Conservation (phyloP, 192 early-diverging fungal genomes). For the Entomortierella parvispora region DNA sequence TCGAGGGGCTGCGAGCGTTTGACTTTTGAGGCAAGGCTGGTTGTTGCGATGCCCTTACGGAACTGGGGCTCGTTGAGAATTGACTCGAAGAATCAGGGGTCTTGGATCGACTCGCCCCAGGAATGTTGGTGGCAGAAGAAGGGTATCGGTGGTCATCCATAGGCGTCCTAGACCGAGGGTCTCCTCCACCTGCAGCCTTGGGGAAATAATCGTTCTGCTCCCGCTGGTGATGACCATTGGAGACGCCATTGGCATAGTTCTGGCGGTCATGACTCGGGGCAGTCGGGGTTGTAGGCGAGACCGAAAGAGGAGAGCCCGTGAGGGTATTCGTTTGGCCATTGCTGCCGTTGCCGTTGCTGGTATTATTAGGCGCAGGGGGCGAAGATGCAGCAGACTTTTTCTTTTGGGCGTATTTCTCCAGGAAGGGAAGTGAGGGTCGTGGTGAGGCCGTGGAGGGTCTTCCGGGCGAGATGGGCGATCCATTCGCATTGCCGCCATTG, state of each 20-base stretch:
- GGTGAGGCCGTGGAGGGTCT: constrained; percentile 35
- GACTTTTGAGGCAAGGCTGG: constrained; percentile 46
- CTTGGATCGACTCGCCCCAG: constrained; percentile 38
- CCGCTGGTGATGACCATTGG: constrained; percentile 35
- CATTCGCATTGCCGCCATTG: constrained; percentile 11
- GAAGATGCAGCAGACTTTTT: constrained; percentile 30
- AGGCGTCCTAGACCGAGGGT: constrained; percentile 14
- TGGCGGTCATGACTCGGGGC: constrained; percentile 45
- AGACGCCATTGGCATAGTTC: constrained; percentile 24
- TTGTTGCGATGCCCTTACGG: constrained; percentile 25
- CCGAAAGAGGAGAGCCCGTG: constrained; percentile 49
- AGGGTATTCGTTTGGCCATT: constrained; percentile 19
- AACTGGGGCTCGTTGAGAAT: constrained; percentile 32
- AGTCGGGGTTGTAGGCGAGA: constrained; percentile 54
- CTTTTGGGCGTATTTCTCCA: constrained; percentile 57
- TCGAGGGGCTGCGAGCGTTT: constrained; percentile 46
- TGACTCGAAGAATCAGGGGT: constrained; percentile 31
- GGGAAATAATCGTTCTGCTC: constrained; percentile 51
- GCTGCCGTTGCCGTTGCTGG: constrained; percentile 7
- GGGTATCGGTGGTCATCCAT: constrained; percentile 18
- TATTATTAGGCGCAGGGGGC: constrained; percentile 12
- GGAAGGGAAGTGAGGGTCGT: constrained; percentile 44
- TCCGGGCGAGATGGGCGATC: constrained; percentile 25
- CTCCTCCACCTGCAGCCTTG: constrained; percentile 4
- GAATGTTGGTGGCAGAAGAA: constrained; percentile 7